Base-by-base conservation (phyloP, 345 rosid species). In the Barbarea vulgaris region DNA sequence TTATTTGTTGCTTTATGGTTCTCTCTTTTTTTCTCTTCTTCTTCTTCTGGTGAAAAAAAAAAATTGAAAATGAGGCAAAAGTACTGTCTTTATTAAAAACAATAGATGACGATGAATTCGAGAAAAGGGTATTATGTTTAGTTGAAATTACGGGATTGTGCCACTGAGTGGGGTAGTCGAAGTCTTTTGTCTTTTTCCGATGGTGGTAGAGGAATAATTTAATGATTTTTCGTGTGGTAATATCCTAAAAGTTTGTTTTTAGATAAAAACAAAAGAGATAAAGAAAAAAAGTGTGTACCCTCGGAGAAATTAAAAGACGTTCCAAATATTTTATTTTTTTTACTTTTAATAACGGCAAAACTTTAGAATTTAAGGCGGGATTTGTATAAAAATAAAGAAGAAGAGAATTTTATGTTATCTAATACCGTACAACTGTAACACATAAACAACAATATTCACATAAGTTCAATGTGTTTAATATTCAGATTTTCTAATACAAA, bases 111-210 rank as follows among this genome's bases (percentile, higher is more conserved):
- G 77, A 78, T 72, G 73, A 72, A 59, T 58, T 78, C 81, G 57
- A 71, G 63, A 78, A 71, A 72, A 66, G 81, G 77, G 77, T 50
- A 77, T 37, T 11, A 37, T 57, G 64, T 66, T 68, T 17, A 53
- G 48, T 72, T 0, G 19, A 50, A 57, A 78, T 78, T 78, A 78
- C 81, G 53, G 50, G 81, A 58, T 71, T 72, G 63, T 72, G 77
- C 81, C 81, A 78, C 81, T 78, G 77, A 72, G 81, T 78, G 81
- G 77, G 81, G 81, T 72, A 78, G 73, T 66, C 77, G 77, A 72
- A 78, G 73, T 57, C 77, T 78, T 77, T 77, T 80, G 85, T 82
- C 85, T 59, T 33, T 57, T 77, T 80, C 67, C 72, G 69, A 74
- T 67, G 59, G 62, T 70, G 64, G 70, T 73, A 78, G 70, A 67